Evolutionary conservation across 345 rosid genomes (phyloP).

Genomic region (Eucalyptus rudis): DNA sequence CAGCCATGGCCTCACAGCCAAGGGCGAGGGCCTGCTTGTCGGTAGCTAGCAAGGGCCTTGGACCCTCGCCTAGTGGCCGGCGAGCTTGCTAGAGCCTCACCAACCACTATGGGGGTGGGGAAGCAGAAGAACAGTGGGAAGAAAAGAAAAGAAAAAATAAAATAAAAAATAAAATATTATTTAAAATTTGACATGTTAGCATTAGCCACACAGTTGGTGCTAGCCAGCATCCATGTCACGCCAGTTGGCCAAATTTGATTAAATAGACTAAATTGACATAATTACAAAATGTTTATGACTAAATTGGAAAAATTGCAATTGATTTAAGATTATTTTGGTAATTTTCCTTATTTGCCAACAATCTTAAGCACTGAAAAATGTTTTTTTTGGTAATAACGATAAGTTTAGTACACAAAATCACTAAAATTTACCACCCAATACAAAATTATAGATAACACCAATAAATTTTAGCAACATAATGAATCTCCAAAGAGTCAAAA

Average conservation of each 20-base stretch:
- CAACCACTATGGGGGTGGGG: too few relatives aligned
- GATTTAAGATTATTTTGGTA: rapidly evolving
- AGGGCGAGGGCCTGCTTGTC: too few relatives aligned
- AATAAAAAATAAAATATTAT: too few relatives aligned
- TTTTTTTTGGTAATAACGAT: too few relatives aligned
- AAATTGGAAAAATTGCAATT: rapidly evolving
- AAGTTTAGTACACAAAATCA: not conserved
- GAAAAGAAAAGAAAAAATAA: too few relatives aligned
- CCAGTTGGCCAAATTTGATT: rapidly evolving
- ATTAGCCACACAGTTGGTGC: rapidly evolving
- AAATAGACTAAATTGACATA: rapidly evolving
- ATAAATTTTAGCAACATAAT: not conserved
- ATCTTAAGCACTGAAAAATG: not conserved
- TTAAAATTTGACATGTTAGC: rapidly evolving
- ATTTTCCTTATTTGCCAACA: not conserved
- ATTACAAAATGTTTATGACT: rapidly evolving
- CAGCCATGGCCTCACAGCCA: rapidly evolving
- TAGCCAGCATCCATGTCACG: rapidly evolving
- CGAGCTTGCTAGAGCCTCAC: rapidly evolving
- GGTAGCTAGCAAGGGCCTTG: rapidly evolving
- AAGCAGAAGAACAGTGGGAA: rapidly evolving
- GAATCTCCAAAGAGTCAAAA: rapidly evolving
- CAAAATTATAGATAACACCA: not conserved
- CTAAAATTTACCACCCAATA: not conserved
- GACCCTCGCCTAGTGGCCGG: rapidly evolving